Percentiles rank a stretch among this genome's conserved stretches.
Evolutionary conservation across 2,329 filamentous ascomycete genomes (phyloP).

Genomic region (Scedosporium apiospermum): DNA sequence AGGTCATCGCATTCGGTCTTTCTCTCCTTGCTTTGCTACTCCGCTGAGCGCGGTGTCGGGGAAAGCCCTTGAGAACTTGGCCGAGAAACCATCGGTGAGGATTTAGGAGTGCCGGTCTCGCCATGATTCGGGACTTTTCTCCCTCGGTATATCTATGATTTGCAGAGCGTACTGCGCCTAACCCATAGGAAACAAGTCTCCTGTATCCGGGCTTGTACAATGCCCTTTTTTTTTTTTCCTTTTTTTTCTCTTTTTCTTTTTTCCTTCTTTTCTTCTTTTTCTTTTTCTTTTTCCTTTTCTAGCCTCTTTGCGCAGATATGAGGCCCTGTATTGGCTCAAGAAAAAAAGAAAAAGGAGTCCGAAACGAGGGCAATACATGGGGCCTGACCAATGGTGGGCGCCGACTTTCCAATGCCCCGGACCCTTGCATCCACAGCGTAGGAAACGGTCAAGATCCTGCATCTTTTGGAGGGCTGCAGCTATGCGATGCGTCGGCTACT

Average conservation of each 20-base stretch:
- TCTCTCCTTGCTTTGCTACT: background rate
- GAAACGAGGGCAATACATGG: background rate
- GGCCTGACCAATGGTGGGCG: background rate
- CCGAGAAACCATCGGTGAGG: background rate
- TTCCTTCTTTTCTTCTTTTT: too few species aligned
- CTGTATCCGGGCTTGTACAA: too few species aligned
- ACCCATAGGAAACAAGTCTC: too few species aligned
- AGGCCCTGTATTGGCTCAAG: background rate
- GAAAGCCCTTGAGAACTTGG: background rate
- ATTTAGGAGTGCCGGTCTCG: background rate
- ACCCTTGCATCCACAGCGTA: slow-evolving; percentile 2
- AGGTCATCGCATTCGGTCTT: background rate
- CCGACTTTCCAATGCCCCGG: background rate
- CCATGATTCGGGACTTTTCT: background rate
- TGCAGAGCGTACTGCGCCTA: too few species aligned
- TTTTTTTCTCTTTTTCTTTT: too few species aligned
- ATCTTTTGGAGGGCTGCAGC: slow-evolving; percentile 1
- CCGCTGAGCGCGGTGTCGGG: background rate
- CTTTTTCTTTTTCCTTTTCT: too few species aligned
- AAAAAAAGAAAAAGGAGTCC: background rate
- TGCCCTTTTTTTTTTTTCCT: too few species aligned
- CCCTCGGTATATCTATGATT: background rate
- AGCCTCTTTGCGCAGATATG: too few species aligned
- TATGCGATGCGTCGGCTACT: background rate
- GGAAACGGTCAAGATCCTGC: background rate